Percentiles rank a stretch among this genome's conserved stretches.
Conservation (phyloP, 768 basidiomycete species). For the Flagelloscypha sp. region DNA sequence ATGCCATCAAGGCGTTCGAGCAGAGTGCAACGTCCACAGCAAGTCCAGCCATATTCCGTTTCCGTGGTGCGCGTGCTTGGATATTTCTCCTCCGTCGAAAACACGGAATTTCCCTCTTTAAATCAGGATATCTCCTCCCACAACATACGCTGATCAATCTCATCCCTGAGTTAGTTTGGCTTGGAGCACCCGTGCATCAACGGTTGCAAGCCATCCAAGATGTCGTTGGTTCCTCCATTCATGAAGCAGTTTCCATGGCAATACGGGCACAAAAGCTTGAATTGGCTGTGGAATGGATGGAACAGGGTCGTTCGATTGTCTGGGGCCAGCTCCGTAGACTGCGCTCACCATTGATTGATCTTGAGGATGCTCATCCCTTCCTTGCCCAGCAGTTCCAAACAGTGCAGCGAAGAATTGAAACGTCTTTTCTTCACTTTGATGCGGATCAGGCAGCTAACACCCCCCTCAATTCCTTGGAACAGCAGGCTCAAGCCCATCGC, state of each 20-base stretch:
- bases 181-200: not conserved
- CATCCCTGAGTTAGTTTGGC: not conserved
- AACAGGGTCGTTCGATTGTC: conserved; percentile 11
- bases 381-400: conserved; percentile 10
- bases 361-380: conserved; percentile 8
- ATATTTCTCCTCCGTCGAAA: too few species aligned
- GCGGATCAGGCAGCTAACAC: too few species aligned
- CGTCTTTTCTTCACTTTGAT: not conserved
- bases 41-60: conserved; percentile 17
- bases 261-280: conserved; percentile 1
- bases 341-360: conserved; percentile 4
- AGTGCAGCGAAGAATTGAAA: not conserved
- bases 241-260: conserved; percentile 1
- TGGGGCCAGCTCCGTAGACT: conserved; percentile 8
- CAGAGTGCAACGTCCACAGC: conserved; percentile 6
- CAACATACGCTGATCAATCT: not conserved
- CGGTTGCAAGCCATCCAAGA: not conserved
- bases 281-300: conserved; percentile 9
- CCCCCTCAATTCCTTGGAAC: too few species aligned
- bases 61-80: too few species aligned
- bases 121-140: too few species aligned
- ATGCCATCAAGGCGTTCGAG: conserved; percentile 7
- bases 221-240: not conserved
- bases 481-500: not conserved
- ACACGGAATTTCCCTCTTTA: too few species aligned